A percentile compares a stretch with the other conserved stretches of the same genome.
Conservation (phyloP, 441 rosid species). For the Syzygium malaccense region DNA sequence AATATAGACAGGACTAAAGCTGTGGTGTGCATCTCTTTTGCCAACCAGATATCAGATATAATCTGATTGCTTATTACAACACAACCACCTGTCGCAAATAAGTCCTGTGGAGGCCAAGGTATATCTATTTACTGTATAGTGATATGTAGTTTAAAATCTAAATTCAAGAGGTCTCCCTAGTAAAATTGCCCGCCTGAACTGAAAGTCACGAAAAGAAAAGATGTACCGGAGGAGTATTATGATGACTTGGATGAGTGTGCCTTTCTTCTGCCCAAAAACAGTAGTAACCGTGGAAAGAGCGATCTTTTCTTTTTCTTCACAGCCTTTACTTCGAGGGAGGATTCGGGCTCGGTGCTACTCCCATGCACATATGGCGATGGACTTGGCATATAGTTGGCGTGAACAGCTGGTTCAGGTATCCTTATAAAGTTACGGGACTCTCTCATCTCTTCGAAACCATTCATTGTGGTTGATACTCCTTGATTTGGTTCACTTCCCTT, state of each 20-base stretch:
- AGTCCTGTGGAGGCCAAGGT: not conserved
- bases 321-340: slow-evolving; percentile 12
- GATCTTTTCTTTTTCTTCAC: not conserved
- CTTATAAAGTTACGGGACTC: slow-evolving; percentile 22
- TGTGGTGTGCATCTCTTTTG: not conserved
- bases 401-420: slow-evolving; percentile 14
- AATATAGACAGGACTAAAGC: not conserved
- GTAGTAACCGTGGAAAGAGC: not conserved
- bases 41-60: not conserved
- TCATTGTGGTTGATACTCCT: slow-evolving; percentile 18
- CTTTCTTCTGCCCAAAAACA: slow-evolving; percentile 1
- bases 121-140: not conserved
- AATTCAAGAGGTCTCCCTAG: not conserved
- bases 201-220: not conserved
- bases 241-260: not conserved
- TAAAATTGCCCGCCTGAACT: not conserved
- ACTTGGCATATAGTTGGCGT: slow-evolving; percentile 11
- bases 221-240: not conserved
- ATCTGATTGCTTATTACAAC: not conserved
- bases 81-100: not conserved
- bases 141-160: not conserved
- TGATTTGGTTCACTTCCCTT: slow-evolving; percentile 42
- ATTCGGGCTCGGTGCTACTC: slow-evolving; percentile 28
- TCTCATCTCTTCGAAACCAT: slow-evolving; percentile 31
- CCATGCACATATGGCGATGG: slow-evolving; percentile 26